Evolutionary conservation across 768 basidiomycete genomes (phyloP), one percentile per base, ranked within the genome.

Genomic region (Serendipita sp.): DNA sequence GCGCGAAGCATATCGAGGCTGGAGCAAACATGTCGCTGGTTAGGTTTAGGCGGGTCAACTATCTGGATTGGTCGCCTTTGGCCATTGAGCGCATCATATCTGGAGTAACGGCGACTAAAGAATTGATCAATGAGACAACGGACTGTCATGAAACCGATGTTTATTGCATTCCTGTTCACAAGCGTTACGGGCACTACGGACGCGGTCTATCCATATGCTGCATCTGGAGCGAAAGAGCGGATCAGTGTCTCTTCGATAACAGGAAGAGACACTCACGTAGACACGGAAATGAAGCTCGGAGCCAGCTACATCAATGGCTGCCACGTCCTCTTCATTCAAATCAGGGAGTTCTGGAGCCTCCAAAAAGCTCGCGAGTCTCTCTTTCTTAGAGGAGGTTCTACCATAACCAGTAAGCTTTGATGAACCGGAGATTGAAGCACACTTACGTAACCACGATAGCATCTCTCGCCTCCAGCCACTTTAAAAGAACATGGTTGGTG

Each of bases 331-430:
- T 37, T 63, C 65, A 13, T 51, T 64, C 3, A 69, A 63, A 30
- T 18, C 16, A 16, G 64, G 64, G 18, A 66, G n/a, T 0, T 63
- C 41, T 30, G 54, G 32, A 3, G 37, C 51, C 10, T 13, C 53
- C 2, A 68, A 63, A 35, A 64, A 64, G 60, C 67, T 64, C 30
- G 38, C 37, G 13, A 68, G 65, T 0, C 68, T 53, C 3, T 66
- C 68, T 10, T 48, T 13, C 51, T 68, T 69, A 18, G 65, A 28
- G 0, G 67, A 66, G 2, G 68, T 69, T 7, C 66, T 68, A 45
- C 13, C 35, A 60, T n/a, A 28, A 28, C 4, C 18, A 37, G 30
- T 11, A 30, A 30, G 30, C 24, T 11, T 54, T 11, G 53, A 15
- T 30, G 24, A 16, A 15, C 16, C 11, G 28, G 16, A 60, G 34